These are phyloP conservation scores for Dalbergia cochinchinensis DNA, from an alignment of 306 rosid species.

Conservation along the genomic window DNA sequence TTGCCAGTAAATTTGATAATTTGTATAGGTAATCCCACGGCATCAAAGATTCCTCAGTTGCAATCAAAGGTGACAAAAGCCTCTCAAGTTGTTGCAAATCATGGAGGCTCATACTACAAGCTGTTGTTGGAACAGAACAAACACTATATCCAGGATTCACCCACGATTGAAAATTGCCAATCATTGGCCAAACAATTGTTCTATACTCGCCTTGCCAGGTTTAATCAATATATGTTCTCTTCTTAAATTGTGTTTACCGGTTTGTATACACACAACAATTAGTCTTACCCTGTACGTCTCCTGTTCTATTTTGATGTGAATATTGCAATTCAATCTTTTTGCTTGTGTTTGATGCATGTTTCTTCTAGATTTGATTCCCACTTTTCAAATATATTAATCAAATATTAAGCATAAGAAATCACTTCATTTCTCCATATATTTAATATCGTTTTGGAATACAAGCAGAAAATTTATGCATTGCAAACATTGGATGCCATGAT, in stretches of 20 bases:
- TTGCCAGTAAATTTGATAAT: conserved; percentile 16
- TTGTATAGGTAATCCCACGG: conserved; percentile 49
- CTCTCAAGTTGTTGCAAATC: conserved; percentile 42
- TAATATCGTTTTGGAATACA: no score
- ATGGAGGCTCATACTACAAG: conserved; percentile 55
- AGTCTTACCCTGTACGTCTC: not conserved
- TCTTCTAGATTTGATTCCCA: not conserved
- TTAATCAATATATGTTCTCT: not conserved
- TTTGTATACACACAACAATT: not conserved
- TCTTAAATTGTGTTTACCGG: conserved; percentile 1
- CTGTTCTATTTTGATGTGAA: not conserved
- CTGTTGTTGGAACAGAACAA: conserved; percentile 58
- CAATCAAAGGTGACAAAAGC: conserved; percentile 56
- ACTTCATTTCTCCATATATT: not conserved
- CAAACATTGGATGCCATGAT: no score
- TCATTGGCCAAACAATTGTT: conserved; percentile 63
- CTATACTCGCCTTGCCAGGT: conserved; percentile 77
- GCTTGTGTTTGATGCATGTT: not conserved
- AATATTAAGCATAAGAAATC: not conserved
- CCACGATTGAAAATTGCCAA: conserved; percentile 64
- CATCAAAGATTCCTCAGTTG: conserved; percentile 56
- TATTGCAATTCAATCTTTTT: not conserved
- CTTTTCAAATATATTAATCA: not conserved
- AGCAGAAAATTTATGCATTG: no score
- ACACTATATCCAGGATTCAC: conserved; percentile 64